Base-by-base conservation (phyloP, 2,329 filamentous ascomycete species). In the Triangularia setosa region DNA sequence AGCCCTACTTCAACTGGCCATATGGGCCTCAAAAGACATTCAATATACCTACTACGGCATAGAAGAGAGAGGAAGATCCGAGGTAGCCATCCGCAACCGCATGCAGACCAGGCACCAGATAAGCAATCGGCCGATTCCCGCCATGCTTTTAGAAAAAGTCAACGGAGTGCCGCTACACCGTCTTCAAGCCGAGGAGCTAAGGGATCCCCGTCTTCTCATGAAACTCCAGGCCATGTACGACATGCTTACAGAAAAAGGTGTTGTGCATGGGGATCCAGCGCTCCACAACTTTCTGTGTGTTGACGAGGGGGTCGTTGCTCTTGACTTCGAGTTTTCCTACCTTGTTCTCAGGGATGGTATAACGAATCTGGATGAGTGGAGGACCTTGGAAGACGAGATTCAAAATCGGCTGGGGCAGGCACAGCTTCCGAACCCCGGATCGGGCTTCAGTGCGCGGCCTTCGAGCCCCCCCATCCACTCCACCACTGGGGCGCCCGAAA, bases 41-140 rank as follows among this genome's bases (percentile, higher is more conserved):
- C n/a, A n/a, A n/a, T n/a, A n/a, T n/a, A n/a, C n/a, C n/a, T n/a
- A n/a, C n/a, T n/a, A n/a, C n/a, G n/a, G n/a, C n/a, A n/a, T n/a
- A n/a, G n/a, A n/a, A n/a, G n/a, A n/a, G n/a, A n/a, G n/a, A n/a
- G n/a, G n/a, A n/a, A n/a, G n/a, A n/a, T n/a, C n/a, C 27, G 40
- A 48, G 18, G 40, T 48, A 48, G 40, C 40, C 18, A 21, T 48
- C 9, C 27, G 27, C 58, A 14, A 33, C 52, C 52, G 48, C 48
- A 12, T 1, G 24, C 24, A 61, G 53, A 58, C 3, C 2, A 58
- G 33, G 60, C 61, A 61, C 53, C 35, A 58, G 35, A 61, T 64
- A 2, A 64, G 58, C 58, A 60, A 61, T 52, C 62, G 62, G 62
- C 62, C 62, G 2, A 58, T 16, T 61, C 62, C 62, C 16, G 53